Evolutionary conservation across 345 rosid species (phyloP).

Genomic region (Erucastrum elatum): DNA sequence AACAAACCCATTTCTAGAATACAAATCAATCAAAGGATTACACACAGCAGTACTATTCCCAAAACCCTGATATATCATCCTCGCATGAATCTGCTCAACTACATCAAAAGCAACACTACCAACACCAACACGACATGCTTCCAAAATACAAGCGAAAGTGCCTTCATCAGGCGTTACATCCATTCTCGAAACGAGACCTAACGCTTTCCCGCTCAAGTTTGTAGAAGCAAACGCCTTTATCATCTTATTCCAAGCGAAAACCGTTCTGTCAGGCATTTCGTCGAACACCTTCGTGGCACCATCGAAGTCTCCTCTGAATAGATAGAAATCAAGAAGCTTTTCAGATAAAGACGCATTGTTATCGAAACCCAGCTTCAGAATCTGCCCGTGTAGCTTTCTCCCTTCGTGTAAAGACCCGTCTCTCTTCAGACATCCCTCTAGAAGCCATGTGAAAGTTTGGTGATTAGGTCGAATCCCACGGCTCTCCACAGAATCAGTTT

Average conservation of each 20-base stretch:
- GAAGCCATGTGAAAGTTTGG: conserved; percentile 60
- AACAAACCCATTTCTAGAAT: conserved; percentile 60
- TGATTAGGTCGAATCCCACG: conserved; percentile 49
- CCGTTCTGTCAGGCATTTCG: conserved; percentile 59
- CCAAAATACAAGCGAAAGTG: conserved; percentile 48
- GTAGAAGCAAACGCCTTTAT: conserved; percentile 46
- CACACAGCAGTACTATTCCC: conserved; percentile 46
- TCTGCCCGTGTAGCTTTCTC: conserved; percentile 59
- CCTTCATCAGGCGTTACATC: conserved; percentile 47
- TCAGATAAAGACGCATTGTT: conserved; percentile 43
- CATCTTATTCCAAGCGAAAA: conserved; percentile 56
- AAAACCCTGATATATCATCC: conserved; percentile 58
- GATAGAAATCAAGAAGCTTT: conserved; percentile 52
- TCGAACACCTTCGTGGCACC: conserved; percentile 59
- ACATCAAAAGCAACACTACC: conserved; percentile 37
- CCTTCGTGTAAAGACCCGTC: conserved; percentile 49
- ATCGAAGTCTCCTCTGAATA: conserved; percentile 45
- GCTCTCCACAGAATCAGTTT: conserved; percentile 37
- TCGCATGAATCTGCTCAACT: conserved; percentile 67
- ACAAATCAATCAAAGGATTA: conserved; percentile 71
- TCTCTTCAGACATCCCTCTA: conserved; percentile 49
- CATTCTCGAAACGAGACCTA: conserved; percentile 48
- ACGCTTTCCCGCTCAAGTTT: conserved; percentile 40
- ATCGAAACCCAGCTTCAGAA: conserved; percentile 59
- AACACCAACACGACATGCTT: conserved; percentile 52